Conservation (phyloP, 768 basidiomycete species). For the Phylloporus rhodoxanthus region DNA sequence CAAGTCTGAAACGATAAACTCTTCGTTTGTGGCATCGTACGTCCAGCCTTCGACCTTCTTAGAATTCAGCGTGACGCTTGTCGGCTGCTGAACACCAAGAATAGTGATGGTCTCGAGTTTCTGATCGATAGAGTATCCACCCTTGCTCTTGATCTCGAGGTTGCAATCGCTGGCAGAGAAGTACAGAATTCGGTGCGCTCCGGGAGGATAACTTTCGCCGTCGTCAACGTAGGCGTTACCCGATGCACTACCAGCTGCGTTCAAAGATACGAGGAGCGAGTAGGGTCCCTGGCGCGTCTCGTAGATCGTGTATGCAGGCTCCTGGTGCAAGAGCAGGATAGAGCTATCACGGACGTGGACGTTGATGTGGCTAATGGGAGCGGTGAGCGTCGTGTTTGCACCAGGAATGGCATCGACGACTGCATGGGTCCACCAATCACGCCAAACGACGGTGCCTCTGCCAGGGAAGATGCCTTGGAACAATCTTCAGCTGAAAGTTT, state of each 20-base stretch:
- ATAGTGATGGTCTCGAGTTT: constrained; percentile 49
- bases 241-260: constrained; percentile 42
- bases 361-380: constrained; percentile 70
- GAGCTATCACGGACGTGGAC: constrained; percentile 68
- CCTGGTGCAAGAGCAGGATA: constrained; percentile 55
- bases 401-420: constrained; percentile 40
- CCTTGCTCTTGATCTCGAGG: constrained; percentile 35
- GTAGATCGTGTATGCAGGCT: constrained; percentile 61
- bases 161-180: not conserved
- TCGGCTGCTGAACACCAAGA: constrained; percentile 48
- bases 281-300: constrained; percentile 61
- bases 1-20: constrained; percentile 37
- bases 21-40: constrained; percentile 36
- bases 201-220: constrained; percentile 32
- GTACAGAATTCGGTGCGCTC: not conserved
- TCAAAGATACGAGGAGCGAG: constrained; percentile 55
- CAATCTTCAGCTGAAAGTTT: not conserved
- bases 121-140: constrained; percentile 33
- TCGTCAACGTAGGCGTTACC: constrained; percentile 69
- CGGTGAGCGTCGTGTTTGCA: constrained; percentile 46
- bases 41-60: constrained; percentile 31
- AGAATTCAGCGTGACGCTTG: constrained; percentile 36
- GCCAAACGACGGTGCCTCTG: constrained; percentile 52
- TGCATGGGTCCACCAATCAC: constrained; percentile 70
- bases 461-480: constrained; percentile 37